Evolutionary conservation across 768 basidiomycete genomes (phyloP).

Genomic region (Phlebiopsis flavidoalba): DNA sequence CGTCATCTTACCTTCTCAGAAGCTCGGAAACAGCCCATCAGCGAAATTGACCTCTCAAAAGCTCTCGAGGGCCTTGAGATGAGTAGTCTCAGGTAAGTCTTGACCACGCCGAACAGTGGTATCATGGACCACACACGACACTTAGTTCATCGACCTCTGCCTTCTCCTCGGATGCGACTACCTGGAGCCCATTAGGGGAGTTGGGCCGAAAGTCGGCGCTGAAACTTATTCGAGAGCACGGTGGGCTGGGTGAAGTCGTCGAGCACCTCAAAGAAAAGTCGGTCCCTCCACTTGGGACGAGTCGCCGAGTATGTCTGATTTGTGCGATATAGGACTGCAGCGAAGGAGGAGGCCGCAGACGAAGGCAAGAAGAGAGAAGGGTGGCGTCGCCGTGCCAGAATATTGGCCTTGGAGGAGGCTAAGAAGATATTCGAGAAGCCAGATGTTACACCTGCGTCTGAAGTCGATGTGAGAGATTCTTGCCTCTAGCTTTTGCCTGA

Average conservation of each 20-base stretch:
- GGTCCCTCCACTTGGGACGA: conserved; percentile 8
- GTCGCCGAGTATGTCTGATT: too few relatives aligned
- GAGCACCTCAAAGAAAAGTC: conserved; percentile 78
- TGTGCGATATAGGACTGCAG: conserved; percentile 30
- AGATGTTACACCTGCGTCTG: conserved; percentile 80
- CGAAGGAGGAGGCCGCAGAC: conserved; percentile 30
- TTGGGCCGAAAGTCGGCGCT: conserved; percentile 95
- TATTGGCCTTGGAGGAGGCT: conserved; percentile 97
- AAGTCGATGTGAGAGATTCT: conserved; percentile 61
- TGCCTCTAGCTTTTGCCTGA: not conserved
- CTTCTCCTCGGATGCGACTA: conserved; percentile 97
- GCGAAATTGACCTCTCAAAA: conserved; percentile 78
- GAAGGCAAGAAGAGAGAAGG: conserved; percentile 60
- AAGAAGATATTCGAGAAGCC: conserved; percentile 87
- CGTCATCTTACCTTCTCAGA: conserved; percentile 98
- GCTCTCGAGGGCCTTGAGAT: conserved; percentile 88
- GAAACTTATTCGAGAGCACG: conserved; percentile 85
- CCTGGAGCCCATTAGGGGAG: conserved; percentile 95
- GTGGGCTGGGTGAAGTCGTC: conserved; percentile 65
- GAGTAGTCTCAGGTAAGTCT: conserved; percentile 75
- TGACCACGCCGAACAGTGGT: not conserved
- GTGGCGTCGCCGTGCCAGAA: conserved; percentile 77
- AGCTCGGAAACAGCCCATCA: conserved; percentile 95
- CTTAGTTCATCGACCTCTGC: conserved; percentile 92
- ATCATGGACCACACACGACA: not conserved